Evolutionary conservation across 2,329 filamentous ascomycete genomes (phyloP).

Genomic region (Pseudocercospora pini-densiflorae): DNA sequence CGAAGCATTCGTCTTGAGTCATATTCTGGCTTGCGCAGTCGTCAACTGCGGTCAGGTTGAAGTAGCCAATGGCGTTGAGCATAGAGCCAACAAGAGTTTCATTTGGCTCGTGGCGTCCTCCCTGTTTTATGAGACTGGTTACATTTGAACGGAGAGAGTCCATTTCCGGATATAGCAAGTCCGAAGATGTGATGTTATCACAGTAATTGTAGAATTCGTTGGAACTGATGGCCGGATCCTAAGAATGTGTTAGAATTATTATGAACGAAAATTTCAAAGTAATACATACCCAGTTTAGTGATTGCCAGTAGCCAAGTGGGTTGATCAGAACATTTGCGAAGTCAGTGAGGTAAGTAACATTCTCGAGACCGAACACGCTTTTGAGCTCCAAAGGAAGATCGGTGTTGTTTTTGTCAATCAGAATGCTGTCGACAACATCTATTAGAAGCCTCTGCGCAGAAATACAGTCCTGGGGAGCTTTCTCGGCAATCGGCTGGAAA

Average conservation of each 20-base stretch:
- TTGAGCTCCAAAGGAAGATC: slow-evolving; percentile 55
- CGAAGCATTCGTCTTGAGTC: slow-evolving; percentile 59
- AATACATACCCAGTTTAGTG: slow-evolving; percentile 55
- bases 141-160: slow-evolving; percentile 46
- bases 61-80: slow-evolving; percentile 62
- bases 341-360: slow-evolving; percentile 57
- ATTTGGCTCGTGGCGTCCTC: slow-evolving; percentile 49
- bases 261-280: not conserved
- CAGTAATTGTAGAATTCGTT: slow-evolving; percentile 60
- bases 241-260: not conserved
- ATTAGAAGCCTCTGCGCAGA: slow-evolving; percentile 64
- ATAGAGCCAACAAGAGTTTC: slow-evolving; percentile 55
- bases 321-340: slow-evolving; percentile 49
- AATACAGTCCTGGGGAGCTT: slow-evolving; percentile 67
- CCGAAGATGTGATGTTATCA: slow-evolving; percentile 56
- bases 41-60: slow-evolving; percentile 51
- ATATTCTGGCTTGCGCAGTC: slow-evolving; percentile 42
- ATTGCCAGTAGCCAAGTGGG: slow-evolving; percentile 56
- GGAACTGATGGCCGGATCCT: slow-evolving; percentile 57
- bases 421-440: slow-evolving; percentile 63
- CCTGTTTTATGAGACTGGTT: slow-evolving; percentile 51
- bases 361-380: slow-evolving; percentile 55
- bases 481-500: slow-evolving; percentile 61
- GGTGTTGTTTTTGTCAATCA: slow-evolving; percentile 52
- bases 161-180: slow-evolving; percentile 50